Percentiles rank a stretch among this genome's conserved stretches.
These are phyloP conservation scores for Cornus controversa DNA, from an alignment of 148 eudicot genomes.

Conservation along the genomic window DNA sequence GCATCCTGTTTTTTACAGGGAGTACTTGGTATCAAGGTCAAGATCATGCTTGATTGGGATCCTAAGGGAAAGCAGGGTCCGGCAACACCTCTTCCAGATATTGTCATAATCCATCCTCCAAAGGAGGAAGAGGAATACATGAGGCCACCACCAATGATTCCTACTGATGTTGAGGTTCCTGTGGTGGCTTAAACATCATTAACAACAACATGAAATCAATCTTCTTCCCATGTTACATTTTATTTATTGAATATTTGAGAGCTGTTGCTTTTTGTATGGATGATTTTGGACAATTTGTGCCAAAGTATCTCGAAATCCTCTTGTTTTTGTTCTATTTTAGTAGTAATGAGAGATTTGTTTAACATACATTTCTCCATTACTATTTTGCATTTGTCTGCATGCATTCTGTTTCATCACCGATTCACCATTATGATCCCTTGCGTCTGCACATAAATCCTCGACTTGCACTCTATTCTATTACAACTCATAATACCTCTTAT, in stretches of 20 bases:
- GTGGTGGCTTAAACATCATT: conserved; percentile 17
- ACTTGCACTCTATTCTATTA: too few relatives aligned
- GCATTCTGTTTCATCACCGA: too few relatives aligned
- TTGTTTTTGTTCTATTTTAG: too few relatives aligned
- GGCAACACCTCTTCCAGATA: conserved; percentile 64
- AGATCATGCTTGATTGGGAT: conserved; percentile 85
- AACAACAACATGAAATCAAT: neutral
- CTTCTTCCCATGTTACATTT: neutral
- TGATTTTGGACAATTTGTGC: neutral
- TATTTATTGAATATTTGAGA: neutral
- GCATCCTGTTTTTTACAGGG: conserved; percentile 35
- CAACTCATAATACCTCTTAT: too few relatives aligned
- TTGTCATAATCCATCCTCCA: conserved; percentile 68
- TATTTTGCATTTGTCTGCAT: too few relatives aligned
- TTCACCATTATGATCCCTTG: too few relatives aligned
- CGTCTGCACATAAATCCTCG: too few relatives aligned
- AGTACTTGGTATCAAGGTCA: conserved; percentile 74
- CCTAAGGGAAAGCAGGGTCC: conserved; percentile 79
- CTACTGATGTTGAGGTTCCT: conserved; percentile 35
- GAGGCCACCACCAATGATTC: neutral
- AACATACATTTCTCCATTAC: too few relatives aligned
- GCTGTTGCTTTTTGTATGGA: neutral
- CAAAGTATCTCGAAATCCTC: too few relatives aligned
- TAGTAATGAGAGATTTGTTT: too few relatives aligned
- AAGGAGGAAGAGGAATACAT: conserved; percentile 55